Percentiles rank a stretch among this genome's conserved stretches.
Evolutionary conservation across 257 asterid species (phyloP).

Genomic region (Plectranthus barbatus): DNA sequence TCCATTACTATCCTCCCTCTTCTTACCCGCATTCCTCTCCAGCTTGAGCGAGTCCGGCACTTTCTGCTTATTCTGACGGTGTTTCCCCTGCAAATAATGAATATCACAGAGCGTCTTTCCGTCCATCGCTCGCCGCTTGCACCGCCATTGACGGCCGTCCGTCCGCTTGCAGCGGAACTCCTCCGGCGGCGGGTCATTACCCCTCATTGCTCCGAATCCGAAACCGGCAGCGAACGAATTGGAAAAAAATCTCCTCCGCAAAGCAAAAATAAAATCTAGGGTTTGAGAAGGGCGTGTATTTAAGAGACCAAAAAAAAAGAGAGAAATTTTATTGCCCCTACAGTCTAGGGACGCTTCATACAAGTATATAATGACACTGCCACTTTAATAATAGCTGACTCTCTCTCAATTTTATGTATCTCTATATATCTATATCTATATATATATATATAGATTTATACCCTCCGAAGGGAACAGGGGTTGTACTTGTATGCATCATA

Average conservation of each 20-base stretch:
- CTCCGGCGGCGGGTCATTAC: conserved; percentile 63
- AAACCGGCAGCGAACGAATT: neutral
- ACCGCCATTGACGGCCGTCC: conserved; percentile 99
- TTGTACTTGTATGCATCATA: neutral
- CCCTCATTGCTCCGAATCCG: conserved; percentile 26
- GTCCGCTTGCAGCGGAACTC: conserved; percentile 89
- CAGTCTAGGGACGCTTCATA: conserved; percentile 18
- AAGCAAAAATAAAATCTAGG: conserved; percentile 19
- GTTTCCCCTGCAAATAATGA: too few species aligned
- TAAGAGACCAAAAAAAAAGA: conserved; percentile 18
- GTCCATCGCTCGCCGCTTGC: conserved; percentile 66
- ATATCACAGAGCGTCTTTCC: conserved; percentile 82
- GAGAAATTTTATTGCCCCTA: conserved; percentile 11
- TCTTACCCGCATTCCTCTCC: conserved; percentile 46
- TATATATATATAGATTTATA: conserved; percentile 14
- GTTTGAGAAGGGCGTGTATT: conserved; percentile 29
- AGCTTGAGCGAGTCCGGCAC: too few species aligned
- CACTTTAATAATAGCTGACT: conserved; percentile 1
- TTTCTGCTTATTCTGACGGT: conserved; percentile 67
- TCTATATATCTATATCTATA: neutral
- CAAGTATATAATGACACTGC: conserved; percentile 2
- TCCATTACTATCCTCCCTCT: too few species aligned
- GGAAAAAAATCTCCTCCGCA: neutral
- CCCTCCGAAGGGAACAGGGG: conserved; percentile 4
- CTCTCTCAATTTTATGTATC: conserved; percentile 3